A percentile compares a stretch with the other conserved stretches of the same genome.
Conservation (phyloP, 2,329 filamentous ascomycete genomes). For the Xylaria sp. region DNA sequence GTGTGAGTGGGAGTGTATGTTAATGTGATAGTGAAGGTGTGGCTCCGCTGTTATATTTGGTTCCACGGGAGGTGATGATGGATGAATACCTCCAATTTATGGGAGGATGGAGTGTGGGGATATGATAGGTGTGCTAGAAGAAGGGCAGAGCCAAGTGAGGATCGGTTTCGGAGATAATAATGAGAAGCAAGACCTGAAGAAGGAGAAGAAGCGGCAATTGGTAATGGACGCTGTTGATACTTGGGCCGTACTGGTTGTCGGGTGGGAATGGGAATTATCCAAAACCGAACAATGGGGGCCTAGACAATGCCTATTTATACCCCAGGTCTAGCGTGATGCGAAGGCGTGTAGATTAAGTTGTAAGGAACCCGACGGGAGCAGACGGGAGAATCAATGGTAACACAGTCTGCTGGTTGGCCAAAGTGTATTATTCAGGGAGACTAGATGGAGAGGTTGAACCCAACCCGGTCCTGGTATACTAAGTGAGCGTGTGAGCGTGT, state of each 20-base stretch:
- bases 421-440: constrained; percentile 13
- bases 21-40: neutral
- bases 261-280: constrained; percentile 36
- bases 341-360: constrained; percentile 18
- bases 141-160: constrained; percentile 37
- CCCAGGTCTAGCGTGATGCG: constrained; percentile 24
- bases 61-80: constrained; percentile 26
- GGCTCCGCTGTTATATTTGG: constrained; percentile 27
- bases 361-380: constrained; percentile 14
- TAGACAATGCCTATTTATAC: constrained; percentile 34
- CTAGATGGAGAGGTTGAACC: neutral
- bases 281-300: constrained; percentile 29
- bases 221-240: constrained; percentile 1
- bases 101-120: neutral
- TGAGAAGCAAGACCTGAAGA: neutral
- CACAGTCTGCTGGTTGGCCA: constrained; percentile 28
- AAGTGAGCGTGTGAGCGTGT: neutral
- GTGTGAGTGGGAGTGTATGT: neutral
- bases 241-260: neutral
- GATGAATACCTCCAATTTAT: constrained; percentile 34
- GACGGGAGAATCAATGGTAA: neutral
- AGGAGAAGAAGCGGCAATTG: neutral
- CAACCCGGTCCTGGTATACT: neutral
- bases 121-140: constrained; percentile 29
- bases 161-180: constrained; percentile 42